Conservation (phyloP, 1,284 basidiomycete genomes). For the Malassezia furfur region DNA sequence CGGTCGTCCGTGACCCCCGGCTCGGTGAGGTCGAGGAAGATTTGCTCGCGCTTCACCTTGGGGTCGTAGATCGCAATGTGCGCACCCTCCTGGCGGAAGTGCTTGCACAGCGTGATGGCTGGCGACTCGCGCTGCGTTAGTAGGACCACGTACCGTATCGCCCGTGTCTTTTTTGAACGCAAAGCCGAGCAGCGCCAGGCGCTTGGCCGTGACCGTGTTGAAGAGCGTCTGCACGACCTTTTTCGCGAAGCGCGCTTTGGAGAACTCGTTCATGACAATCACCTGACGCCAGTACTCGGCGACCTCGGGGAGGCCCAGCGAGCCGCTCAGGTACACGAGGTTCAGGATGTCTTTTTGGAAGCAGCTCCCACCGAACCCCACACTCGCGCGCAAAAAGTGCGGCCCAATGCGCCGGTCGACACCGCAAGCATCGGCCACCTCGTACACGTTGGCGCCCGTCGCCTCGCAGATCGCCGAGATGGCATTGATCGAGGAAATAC, state of each 20-base stretch:
- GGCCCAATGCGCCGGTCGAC: constrained; percentile 84
- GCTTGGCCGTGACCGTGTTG: constrained; percentile 94
- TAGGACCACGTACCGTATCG: constrained; percentile 27
- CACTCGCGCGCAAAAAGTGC: constrained; percentile 88
- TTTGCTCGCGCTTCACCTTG: constrained; percentile 56
- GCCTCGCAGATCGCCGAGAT: constrained; percentile 98
- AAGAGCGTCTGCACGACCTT: constrained; percentile 63
- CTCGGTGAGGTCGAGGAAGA: constrained; percentile 54
- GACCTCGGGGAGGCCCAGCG: constrained; percentile 87
- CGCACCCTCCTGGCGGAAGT: constrained; percentile 85
- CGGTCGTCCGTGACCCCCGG: constrained; percentile 53
- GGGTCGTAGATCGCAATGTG: constrained; percentile 84
- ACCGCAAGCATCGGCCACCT: constrained; percentile 89
- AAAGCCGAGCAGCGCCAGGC: constrained; percentile 89
- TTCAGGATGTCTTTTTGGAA: constrained; percentile 89
- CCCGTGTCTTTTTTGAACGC: constrained; percentile 48
- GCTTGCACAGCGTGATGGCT: constrained; percentile 84
- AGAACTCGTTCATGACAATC: constrained; percentile 47
- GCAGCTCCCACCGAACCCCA: constrained; percentile 96
- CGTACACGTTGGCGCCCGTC: constrained; percentile 97
- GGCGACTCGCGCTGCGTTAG: constrained; percentile 67
- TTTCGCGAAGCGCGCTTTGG: constrained; percentile 47
- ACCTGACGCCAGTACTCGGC: constrained; percentile 77
- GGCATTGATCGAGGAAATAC: constrained; percentile 95
- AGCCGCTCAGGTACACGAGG: constrained; percentile 84